Evolutionary conservation across 768 basidiomycete genomes (phyloP).

Genomic region (Tylopilus plumbeoviolaceoides): DNA sequence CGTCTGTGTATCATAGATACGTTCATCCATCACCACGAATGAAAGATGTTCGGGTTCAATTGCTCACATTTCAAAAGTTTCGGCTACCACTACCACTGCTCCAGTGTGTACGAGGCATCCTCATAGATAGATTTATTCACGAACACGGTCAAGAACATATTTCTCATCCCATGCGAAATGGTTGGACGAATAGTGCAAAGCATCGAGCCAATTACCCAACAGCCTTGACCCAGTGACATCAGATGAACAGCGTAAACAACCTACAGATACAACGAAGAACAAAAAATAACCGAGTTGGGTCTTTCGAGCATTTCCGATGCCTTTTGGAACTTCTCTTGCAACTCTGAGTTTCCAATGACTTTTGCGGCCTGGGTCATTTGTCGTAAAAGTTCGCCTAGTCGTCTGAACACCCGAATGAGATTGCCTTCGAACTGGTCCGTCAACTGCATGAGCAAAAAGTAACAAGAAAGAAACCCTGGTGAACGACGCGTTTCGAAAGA

Average conservation of each 20-base stretch:
- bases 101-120: not conserved
- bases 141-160: not conserved
- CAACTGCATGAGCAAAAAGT: slow-evolving; percentile 46
- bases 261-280: slow-evolving; percentile 78
- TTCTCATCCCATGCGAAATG: not conserved
- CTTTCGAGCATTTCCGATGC: slow-evolving; percentile 90
- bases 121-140: too few species aligned
- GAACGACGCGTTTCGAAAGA: not conserved
- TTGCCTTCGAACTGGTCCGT: slow-evolving; percentile 97
- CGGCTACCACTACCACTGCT: too few species aligned
- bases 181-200: not conserved
- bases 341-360: slow-evolving; percentile 92
- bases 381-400: slow-evolving; percentile 88
- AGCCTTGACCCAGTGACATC: not conserved
- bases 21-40: not conserved
- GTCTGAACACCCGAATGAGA: slow-evolving; percentile 92
- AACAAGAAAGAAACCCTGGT: not conserved
- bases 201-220: not conserved
- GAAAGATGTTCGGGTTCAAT: not conserved
- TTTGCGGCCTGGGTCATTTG: slow-evolving; percentile 96
- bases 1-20: slow-evolving; percentile 7
- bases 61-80: too few species aligned
- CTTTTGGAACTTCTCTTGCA: slow-evolving; percentile 92
- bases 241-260: not conserved
- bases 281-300: slow-evolving; percentile 91